Conservation (phyloP, 768 basidiomycete genomes). For the Tylopilus plumbeoviolaceoides region DNA sequence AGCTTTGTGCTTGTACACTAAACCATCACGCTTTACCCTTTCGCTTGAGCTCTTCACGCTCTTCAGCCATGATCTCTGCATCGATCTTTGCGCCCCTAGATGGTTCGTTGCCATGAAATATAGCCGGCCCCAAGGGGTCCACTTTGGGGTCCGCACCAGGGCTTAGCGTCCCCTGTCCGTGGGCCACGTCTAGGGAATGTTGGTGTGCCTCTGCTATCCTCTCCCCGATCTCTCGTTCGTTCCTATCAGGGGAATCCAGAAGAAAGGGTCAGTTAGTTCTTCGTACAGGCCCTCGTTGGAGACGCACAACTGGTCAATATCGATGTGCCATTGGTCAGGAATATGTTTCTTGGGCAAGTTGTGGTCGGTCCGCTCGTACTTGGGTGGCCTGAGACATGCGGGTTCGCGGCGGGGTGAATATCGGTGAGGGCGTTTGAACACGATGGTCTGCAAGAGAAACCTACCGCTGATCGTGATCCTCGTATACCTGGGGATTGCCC, state of each 20-base stretch:
- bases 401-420: not conserved
- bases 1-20: not conserved
- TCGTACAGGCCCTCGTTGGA: not conserved
- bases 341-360: constrained; percentile 24
- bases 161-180: constrained; percentile 25
- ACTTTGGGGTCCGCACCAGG: constrained; percentile 30
- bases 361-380: constrained; percentile 12
- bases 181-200: constrained; percentile 26
- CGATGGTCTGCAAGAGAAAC: constrained; percentile 1
- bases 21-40: constrained; percentile 37
- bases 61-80: constrained; percentile 49
- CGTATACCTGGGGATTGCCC: constrained; percentile 45
- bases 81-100: constrained; percentile 58
- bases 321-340: constrained; percentile 30
- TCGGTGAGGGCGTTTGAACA: not conserved
- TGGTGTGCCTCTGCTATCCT: constrained; percentile 33
- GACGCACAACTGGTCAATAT: constrained; percentile 12
- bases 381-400: constrained; percentile 17
- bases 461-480: constrained; percentile 47
- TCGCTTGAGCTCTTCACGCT: constrained; percentile 42
- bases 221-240: constrained; percentile 41
- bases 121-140: constrained; percentile 47
- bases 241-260: constrained; percentile 25
- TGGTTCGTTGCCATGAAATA: constrained; percentile 53
- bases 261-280: not conserved